Base-by-base conservation (phyloP, 1,284 basidiomycete genomes). In the Caloboletus firmus region DNA sequence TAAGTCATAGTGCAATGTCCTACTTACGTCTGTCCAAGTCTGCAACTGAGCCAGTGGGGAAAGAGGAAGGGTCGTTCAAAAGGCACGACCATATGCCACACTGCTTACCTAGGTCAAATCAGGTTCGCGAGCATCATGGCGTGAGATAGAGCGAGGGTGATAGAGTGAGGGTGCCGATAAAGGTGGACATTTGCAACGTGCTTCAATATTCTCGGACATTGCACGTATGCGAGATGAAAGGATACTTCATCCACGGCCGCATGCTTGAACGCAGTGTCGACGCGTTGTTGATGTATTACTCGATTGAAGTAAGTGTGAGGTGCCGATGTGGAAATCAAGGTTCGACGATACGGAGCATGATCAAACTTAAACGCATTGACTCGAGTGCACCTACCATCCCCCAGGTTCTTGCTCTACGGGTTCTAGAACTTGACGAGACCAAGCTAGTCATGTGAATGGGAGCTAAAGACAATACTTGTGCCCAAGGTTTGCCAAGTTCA, bases 121-220 rank as follows among this genome's bases (percentile, higher is more conserved):
- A 4, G 6, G 15, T 22, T 17, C 22, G 6, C 15, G 15, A 12
- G 15, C 13, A 15, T 45, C 8, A 26, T n/a, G 13, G 30, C 34
- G 20, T 51, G 53, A 51, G 32, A 37, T 52, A 28, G 31, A 24
- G 49, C 24, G n/a, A n/a, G n/a, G n/a, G n/a, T n/a, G n/a, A n/a
- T n/a, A n/a, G n/a, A n/a, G n/a, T n/a, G 34, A 18, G 11, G 26
- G 17, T 17, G 17, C 28, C 32, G 49, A 51, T 49, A 35, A 28
- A 28, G 44, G 20, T 48, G 49, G 34, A 30, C 50, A 32, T 28
- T 20, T 22, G 50, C 51, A 44, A 34, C 51, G 30, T 28, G 51
- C 22, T 54, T 52, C 30, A 35, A 12, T 32, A 18, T 18, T 52
- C 24, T 39, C 26, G 32, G 24, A 35, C 7, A 51, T 39, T 18